A percentile compares a stretch with the other conserved stretches of the same genome.
Evolutionary conservation across 306 rosid species (phyloP).

Genomic region (Erythrophleum fordii): DNA sequence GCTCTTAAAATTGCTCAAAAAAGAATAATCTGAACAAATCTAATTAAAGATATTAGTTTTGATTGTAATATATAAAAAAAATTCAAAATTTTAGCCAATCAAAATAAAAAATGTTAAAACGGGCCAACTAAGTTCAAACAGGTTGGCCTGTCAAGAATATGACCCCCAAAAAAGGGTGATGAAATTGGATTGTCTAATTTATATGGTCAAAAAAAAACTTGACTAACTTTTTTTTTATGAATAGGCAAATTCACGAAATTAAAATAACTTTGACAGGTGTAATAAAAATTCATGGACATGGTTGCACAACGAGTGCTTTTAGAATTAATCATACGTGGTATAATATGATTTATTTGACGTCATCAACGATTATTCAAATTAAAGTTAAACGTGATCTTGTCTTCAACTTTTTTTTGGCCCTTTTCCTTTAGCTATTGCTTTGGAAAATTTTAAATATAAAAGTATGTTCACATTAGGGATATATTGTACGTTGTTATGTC

Average conservation of each 20-base stretch:
- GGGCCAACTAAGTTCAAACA: background rate
- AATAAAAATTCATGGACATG: background rate
- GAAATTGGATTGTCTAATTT: background rate
- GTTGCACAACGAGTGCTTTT: slow-evolving; percentile 34
- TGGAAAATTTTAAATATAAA: slow-evolving; percentile 34
- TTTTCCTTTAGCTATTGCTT: slow-evolving; percentile 31
- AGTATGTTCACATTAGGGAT: background rate
- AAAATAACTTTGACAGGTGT: background rate
- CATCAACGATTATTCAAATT: slow-evolving; percentile 37
- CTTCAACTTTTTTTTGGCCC: slow-evolving; percentile 38
- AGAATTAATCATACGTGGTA: slow-evolving; percentile 3
- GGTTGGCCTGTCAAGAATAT: background rate
- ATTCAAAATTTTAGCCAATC: no score
- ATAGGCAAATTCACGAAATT: background rate
- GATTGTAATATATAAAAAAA: no score
- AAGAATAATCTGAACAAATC: no score
- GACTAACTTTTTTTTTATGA: background rate
- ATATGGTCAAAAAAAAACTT: background rate
- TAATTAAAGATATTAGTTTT: no score
- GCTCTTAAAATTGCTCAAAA: no score
- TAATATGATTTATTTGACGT: slow-evolving; percentile 35
- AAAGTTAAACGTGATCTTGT: slow-evolving; percentile 48
- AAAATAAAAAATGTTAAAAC: background rate
- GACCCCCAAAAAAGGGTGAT: background rate
- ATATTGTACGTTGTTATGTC: background rate